A percentile compares a stretch with the other conserved stretches of the same genome.
phyloP scores from a whole-genome alignment of 176 grass and related monocot species.

The Sorghum bicolor region Sorghum_bicolor_NCBIv3 NC_012872.2:55369501-55370000 shows the following conservation, averaged over 20 bases:
- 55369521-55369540: background rate
- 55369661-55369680: background rate
- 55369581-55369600: background rate
- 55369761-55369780: background rate
- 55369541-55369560: conserved; percentile 17
- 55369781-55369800: conserved; percentile 71
- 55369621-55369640: background rate
- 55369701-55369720: conserved; percentile 36
- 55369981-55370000: background rate
- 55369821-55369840: conserved; percentile 32
- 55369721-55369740: conserved; percentile 13
- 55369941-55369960: conserved; percentile 32
- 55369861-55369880: background rate
- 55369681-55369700: background rate
- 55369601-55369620: background rate
- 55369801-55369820: conserved; percentile 52
- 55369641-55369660: background rate
- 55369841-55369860: background rate
- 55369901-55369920: conserved; percentile 53
- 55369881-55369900: conserved; percentile 36
- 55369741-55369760: conserved; percentile 39
- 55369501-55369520: background rate
- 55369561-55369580: background rate
- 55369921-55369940: conserved; percentile 63
- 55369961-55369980: conserved; percentile 27